Base-by-base conservation (phyloP, 1,284 basidiomycete genomes). In the Porogramme epimiltina region DNA sequence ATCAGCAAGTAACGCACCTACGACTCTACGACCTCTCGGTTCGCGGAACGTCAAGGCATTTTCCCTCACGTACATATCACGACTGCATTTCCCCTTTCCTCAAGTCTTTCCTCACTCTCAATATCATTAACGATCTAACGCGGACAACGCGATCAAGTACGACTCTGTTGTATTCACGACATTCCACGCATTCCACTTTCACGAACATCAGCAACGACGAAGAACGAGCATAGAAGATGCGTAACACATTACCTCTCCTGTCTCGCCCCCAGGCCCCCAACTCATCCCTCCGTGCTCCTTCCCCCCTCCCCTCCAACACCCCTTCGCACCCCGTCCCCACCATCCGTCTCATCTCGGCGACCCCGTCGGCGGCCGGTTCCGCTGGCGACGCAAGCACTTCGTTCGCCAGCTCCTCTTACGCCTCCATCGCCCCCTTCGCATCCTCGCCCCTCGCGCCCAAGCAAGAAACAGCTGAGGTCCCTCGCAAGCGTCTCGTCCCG, bases 281-380 rank as follows among this genome's bases (percentile, higher is more conserved):
- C 51, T 62, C 59, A 31, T 59, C 66, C 41, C 62, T 60, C 49
- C 64, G 56, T 46, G 60, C 69, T 38, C 61, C 67, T 33, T 67
- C 70, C 19, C 66, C 66, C 26, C 40, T 64, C 25, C 55, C 65
- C 49, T 62, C 67, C 13, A 44, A 65, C 36, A 70, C 70, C 39
- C 67, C 71, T 19, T 56, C 66, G 9, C 68, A 56, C 50, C 67
- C 62, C 22, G 64, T 79, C 51, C 84, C 86, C 18, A 82, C 85
- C 46, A 89, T 89, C 52, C 78, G 84, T 34, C 78, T 89, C 60
- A 80, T 83, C 58, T 77, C 82, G 19, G 84, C 86, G 1, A 87
- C 81, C 0, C 87, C 87, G 3, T 81, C 79, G 15, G 75, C 80
- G 13, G 59, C 73, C 4, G 77, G 79, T 23, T 51, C 72, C n/a